Evolutionary conservation across 805 yeast genomes (phyloP).

Genomic region (Yarrowia phangngaensis): DNA sequence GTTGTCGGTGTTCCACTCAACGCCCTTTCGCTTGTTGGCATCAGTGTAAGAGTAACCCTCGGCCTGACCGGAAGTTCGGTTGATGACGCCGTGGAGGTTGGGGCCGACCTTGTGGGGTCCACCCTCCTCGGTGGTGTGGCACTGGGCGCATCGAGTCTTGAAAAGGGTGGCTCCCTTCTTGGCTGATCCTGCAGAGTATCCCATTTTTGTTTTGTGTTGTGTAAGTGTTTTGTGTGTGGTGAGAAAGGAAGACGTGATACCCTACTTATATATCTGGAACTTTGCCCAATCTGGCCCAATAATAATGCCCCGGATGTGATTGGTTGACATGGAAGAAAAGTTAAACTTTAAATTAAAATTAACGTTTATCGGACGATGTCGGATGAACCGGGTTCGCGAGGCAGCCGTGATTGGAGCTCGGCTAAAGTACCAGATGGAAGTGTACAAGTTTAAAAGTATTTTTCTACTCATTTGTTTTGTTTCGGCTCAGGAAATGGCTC

Average conservation of each 20-base stretch:
- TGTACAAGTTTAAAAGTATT: no score
- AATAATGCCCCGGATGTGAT: no score
- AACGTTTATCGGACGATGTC: no score
- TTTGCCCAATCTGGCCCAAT: neutral
- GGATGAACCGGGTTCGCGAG: no score
- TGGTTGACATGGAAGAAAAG: no score
- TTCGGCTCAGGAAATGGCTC: no score
- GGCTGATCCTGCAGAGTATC: constrained; percentile 44
- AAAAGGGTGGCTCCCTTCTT: constrained; percentile 97
- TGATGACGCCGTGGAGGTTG: constrained; percentile 90
- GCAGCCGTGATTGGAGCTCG: no score
- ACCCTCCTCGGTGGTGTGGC: constrained; percentile 94
- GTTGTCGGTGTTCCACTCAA: constrained; percentile 79
- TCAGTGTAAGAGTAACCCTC: constrained; percentile 95
- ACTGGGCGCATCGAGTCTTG: constrained; percentile 98
- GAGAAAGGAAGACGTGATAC: neutral
- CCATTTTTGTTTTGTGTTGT: constrained; percentile 27
- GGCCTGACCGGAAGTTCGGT: constrained; percentile 89
- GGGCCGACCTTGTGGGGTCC: constrained; percentile 99
- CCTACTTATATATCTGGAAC: neutral
- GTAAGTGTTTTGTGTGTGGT: neutral
- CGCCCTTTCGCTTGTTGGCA: constrained; percentile 96
- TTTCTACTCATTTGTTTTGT: no score
- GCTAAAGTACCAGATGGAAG: no score
- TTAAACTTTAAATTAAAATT: neutral